Conservation (phyloP, 441 rosid species). For the Codiaeum variegatum region DNA sequence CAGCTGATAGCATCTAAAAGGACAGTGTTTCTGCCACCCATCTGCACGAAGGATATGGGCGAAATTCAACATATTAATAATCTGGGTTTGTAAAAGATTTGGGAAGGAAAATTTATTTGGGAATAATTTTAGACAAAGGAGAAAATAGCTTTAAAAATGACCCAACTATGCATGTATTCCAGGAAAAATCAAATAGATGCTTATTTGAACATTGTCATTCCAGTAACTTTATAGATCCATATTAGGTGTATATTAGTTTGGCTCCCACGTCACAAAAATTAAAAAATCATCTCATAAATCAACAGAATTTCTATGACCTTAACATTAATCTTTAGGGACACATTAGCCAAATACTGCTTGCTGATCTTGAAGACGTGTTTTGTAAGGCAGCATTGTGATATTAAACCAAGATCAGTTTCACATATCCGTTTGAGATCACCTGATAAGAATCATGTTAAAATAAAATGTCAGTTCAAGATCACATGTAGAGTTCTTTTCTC, state of each 20-base stretch:
- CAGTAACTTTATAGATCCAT: not conserved
- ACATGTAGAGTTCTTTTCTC: not conserved
- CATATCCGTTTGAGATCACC: slow-evolving; percentile 26
- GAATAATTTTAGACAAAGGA: not conserved
- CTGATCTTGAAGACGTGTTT: slow-evolving; percentile 20
- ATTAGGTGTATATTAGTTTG: not conserved
- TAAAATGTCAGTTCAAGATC: not conserved
- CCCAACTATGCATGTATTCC: not conserved
- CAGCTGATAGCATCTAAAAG: slow-evolving; percentile 92
- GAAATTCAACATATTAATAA: not conserved
- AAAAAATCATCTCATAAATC: not conserved
- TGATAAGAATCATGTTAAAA: slow-evolving; percentile 16
- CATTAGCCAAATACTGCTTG: slow-evolving; percentile 27
- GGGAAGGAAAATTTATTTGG: not conserved
- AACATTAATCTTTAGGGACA: slow-evolving; percentile 26
- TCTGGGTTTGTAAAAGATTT: not conserved
- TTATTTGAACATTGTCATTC: not conserved
- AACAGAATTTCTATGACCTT: slow-evolving; percentile 14
- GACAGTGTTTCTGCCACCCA: slow-evolving; percentile 98
- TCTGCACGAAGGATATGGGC: slow-evolving; percentile 39
- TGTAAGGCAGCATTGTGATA: slow-evolving; percentile 26
- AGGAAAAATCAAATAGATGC: not conserved
- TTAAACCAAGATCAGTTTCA: slow-evolving; percentile 27
- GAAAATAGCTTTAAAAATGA: not conserved
- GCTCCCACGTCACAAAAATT: not conserved